Percentiles rank a stretch among this genome's conserved stretches.
These are phyloP conservation scores for Calonectria montana DNA, from an alignment of 2,329 filamentous ascomycete genomes.

Conservation along the genomic window DNA sequence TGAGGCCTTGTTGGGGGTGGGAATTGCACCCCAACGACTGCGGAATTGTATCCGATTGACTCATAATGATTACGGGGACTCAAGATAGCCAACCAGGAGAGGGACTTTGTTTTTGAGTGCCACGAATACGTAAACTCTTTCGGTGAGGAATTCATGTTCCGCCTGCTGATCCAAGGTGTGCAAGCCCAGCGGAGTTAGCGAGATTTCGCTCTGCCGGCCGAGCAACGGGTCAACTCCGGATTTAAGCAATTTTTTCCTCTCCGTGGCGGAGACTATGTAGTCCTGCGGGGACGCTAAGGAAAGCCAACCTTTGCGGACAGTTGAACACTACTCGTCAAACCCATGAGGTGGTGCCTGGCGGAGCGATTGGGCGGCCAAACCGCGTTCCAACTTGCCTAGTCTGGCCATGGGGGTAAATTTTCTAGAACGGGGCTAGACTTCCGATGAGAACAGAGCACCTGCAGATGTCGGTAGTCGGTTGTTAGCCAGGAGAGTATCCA, in stretches of 20 bases:
- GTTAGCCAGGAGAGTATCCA: neutral
- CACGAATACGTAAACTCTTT: conserved; percentile 2
- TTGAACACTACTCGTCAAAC: neutral
- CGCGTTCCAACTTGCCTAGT: neutral
- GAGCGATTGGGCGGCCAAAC: neutral
- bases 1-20: conserved; percentile 10
- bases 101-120: neutral
- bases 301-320: neutral
- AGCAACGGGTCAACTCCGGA: conserved; percentile 9
- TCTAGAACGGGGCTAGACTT: neutral
- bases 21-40: neutral
- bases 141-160: conserved; percentile 13
- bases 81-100: neutral
- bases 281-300: neutral
- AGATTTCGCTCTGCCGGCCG: neutral
- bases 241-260: neutral
- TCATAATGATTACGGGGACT: conserved; percentile 3
- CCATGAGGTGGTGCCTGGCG: conserved; percentile 1
- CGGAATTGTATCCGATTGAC: conserved; percentile 1
- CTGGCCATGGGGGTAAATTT: neutral
- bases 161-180: neutral
- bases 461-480: neutral
- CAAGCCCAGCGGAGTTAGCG: neutral
- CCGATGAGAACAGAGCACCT: neutral
- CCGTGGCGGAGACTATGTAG: neutral